Conservation (phyloP, 441 rosid species). For the Gossypium davidsonii region DNA sequence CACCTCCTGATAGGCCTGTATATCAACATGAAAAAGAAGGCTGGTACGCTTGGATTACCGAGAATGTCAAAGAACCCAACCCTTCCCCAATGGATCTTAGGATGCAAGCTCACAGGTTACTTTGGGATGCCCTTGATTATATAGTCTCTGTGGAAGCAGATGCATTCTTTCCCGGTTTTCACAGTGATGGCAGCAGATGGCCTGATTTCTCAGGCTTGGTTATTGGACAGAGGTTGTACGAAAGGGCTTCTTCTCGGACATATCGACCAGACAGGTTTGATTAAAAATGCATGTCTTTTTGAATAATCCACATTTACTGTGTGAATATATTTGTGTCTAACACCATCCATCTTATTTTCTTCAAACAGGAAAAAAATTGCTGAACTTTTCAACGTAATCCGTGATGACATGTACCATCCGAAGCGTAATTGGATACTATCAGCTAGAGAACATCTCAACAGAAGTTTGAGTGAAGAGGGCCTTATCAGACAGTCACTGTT, state of each 20-base stretch:
- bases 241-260: conserved; percentile 69
- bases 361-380: conserved; percentile 62
- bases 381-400: conserved; percentile 48
- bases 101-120: conserved; percentile 77
- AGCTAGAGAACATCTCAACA: conserved; percentile 71
- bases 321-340: conserved; percentile 4
- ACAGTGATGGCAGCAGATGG: conserved; percentile 81
- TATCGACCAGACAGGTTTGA: conserved; percentile 75
- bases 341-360: background rate
- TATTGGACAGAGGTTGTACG: conserved; percentile 92
- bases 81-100: conserved; percentile 71
- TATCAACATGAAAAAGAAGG: conserved; percentile 96
- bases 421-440: conserved; percentile 61
- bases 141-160: conserved; percentile 85
- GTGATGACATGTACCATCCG: conserved; percentile 70
- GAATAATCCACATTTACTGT: background rate
- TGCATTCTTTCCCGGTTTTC: conserved; percentile 85
- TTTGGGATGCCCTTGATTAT: conserved; percentile 97
- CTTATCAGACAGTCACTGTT: conserved; percentile 58
- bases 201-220: conserved; percentile 95
- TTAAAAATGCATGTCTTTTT: background rate
- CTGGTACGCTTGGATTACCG: conserved; percentile 96
- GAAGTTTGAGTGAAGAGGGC: conserved; percentile 72
- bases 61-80: conserved; percentile 69
- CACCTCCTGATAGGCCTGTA: conserved; percentile 91